Evolutionary conservation across 176 grass and related monocot species (phyloP).

Genomic region (Carex kokanica): DNA sequence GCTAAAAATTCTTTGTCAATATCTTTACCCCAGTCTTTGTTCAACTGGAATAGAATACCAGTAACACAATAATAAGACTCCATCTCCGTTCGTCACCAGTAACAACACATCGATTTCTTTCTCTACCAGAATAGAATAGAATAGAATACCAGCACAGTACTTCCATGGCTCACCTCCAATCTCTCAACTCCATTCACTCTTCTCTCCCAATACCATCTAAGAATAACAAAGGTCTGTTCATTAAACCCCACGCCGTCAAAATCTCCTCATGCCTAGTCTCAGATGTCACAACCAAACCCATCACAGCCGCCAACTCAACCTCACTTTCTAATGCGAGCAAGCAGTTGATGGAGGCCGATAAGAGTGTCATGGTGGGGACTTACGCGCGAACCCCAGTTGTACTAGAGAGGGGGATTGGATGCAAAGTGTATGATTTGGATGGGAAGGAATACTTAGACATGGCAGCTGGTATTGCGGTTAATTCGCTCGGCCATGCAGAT

Average conservation of each 20-base stretch:
- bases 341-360: slow-evolving; percentile 60
- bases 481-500: slow-evolving; percentile 62
- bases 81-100: background rate
- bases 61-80: no score
- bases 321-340: slow-evolving; percentile 27
- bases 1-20: no score
- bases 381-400: slow-evolving; percentile 68
- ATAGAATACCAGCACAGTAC: background rate
- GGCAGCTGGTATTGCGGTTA: slow-evolving; percentile 82
- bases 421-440: slow-evolving; percentile 74
- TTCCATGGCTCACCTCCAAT: slow-evolving; percentile 20
- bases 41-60: no score
- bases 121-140: background rate
- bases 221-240: background rate
- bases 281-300: background rate
- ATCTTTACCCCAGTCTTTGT: no score
- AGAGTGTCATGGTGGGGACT: slow-evolving; percentile 57
- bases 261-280: slow-evolving; percentile 21
- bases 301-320: background rate
- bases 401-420: slow-evolving; percentile 54
- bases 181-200: background rate
- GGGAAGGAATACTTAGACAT: slow-evolving; percentile 88
- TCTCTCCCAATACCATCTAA: slow-evolving; percentile 9
- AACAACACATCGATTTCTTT: background rate
- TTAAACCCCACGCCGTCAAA: background rate